These are phyloP conservation scores for Solanum pennellii DNA, from an alignment of 257 asterid genomes.

Conservation along the genomic window DNA sequence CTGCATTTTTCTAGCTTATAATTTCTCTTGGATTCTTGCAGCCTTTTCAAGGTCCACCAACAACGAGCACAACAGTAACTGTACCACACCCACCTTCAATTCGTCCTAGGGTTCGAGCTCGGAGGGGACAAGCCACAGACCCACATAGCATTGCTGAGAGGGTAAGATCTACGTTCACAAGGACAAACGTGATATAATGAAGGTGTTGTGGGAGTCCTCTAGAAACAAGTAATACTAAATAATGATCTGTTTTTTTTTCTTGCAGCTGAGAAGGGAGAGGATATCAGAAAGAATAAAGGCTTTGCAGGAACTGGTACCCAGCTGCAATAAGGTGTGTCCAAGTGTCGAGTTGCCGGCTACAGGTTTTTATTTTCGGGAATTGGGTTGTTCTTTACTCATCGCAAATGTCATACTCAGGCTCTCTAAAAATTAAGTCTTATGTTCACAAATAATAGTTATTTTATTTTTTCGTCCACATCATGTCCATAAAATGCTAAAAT, in stretches of 20 bases:
- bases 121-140: conserved; percentile 93
- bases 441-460: neutral
- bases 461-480: neutral
- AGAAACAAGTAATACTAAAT: neutral
- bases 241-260: neutral
- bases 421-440: neutral
- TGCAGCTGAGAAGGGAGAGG: conserved; percentile 77
- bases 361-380: neutral
- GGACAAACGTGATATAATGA: neutral
- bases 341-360: neutral
- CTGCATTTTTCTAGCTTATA: neutral
- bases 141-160: conserved; percentile 92
- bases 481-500: neutral
- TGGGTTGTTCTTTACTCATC: neutral
- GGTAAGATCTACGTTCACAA: conserved; percentile 19
- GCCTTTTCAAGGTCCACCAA: conserved; percentile 70
- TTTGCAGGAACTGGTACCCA: conserved; percentile 85
- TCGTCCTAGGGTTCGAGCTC: conserved; percentile 78
- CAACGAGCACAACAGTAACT: conserved; percentile 44
- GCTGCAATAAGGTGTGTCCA: conserved; percentile 71
- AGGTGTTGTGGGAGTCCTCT: neutral
- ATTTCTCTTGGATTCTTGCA: conserved; percentile 8
- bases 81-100: conserved; percentile 62
- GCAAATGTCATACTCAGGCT: neutral
- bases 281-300: conserved; percentile 89